A percentile compares a stretch with the other conserved stretches of the same genome.
Evolutionary conservation across 2,329 filamentous ascomycete species (phyloP).

Genomic region (Coniella lustricola): DNA sequence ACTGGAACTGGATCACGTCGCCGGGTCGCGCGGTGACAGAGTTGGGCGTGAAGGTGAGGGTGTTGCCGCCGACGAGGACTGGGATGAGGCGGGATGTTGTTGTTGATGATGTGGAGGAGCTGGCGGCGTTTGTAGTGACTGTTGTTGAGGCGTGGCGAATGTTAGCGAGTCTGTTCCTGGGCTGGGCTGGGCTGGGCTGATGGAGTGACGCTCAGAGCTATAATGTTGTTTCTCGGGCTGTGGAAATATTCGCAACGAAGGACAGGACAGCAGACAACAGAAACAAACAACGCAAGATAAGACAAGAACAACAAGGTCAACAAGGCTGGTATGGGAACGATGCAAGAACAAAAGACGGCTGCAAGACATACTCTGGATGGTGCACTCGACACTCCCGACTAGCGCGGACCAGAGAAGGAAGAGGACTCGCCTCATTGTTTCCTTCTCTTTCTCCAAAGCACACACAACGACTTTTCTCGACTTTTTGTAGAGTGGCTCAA

Average conservation of each 20-base stretch:
- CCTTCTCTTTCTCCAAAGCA: background rate
- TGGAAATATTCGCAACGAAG: no score
- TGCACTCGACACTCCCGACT: slow-evolving; percentile 1
- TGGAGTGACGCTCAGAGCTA: no score
- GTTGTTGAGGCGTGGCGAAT: background rate
- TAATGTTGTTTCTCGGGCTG: background rate
- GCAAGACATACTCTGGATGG: background rate
- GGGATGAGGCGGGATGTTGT: slow-evolving; percentile 3
- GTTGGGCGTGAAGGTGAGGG: slow-evolving; percentile 17
- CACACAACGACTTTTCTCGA: background rate
- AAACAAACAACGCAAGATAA: no score
- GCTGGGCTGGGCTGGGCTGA: background rate
- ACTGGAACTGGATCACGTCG: slow-evolving; percentile 23
- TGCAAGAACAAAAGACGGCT: background rate
- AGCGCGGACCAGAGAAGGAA: slow-evolving; percentile 9
- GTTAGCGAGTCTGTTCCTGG: background rate
- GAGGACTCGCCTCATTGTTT: slow-evolving; percentile 8
- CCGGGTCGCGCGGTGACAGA: slow-evolving; percentile 15
- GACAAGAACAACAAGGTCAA: no score
- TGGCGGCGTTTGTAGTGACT: background rate
- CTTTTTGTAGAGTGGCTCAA: background rate
- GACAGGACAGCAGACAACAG: no score
- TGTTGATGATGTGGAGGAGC: slow-evolving; percentile 1
- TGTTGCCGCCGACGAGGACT: slow-evolving; percentile 17
- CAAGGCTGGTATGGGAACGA: background rate